A percentile compares a stretch with the other conserved stretches of the same genome.
These are phyloP conservation scores for Pseudogymnoascus sp. DNA, from an alignment of 2,329 filamentous ascomycete genomes.

Conservation along the genomic window DNA sequence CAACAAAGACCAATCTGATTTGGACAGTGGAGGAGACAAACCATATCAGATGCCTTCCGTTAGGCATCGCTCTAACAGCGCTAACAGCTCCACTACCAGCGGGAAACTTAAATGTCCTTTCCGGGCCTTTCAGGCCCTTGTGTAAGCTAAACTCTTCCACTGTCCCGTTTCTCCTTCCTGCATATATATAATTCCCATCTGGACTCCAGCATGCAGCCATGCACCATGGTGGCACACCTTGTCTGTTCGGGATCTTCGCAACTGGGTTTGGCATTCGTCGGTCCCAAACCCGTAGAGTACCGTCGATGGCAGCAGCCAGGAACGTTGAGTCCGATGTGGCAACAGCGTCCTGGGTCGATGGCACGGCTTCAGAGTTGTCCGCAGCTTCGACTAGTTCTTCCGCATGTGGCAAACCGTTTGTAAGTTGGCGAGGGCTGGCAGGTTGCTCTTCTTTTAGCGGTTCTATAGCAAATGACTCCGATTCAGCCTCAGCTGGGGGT, in stretches of 20 bases:
- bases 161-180: constrained; percentile 79
- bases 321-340: constrained; percentile 72
- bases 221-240: constrained; percentile 86
- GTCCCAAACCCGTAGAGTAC: constrained; percentile 90
- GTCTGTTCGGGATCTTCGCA: constrained; percentile 67
- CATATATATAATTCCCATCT: constrained; percentile 92
- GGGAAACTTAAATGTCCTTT: constrained; percentile 79
- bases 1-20: background rate
- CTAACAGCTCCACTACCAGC: constrained; percentile 84
- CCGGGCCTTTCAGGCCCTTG: constrained; percentile 67
- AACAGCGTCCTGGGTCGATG: constrained; percentile 43
- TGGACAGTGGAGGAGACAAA: constrained; percentile 31
- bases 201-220: constrained; percentile 96
- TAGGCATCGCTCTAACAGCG: constrained; percentile 82
- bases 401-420: constrained; percentile 45
- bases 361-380: constrained; percentile 21
- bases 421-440: background rate
- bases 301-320: constrained; percentile 80
- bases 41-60: constrained; percentile 87
- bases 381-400: constrained; percentile 33
- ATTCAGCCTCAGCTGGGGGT: constrained; percentile 18
- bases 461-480: background rate
- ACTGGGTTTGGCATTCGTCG: constrained; percentile 67
- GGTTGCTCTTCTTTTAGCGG: background rate
- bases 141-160: constrained; percentile 92